Base-by-base conservation (phyloP, 1,284 basidiomycete genomes). In the Athelia psychrophila region DNA sequence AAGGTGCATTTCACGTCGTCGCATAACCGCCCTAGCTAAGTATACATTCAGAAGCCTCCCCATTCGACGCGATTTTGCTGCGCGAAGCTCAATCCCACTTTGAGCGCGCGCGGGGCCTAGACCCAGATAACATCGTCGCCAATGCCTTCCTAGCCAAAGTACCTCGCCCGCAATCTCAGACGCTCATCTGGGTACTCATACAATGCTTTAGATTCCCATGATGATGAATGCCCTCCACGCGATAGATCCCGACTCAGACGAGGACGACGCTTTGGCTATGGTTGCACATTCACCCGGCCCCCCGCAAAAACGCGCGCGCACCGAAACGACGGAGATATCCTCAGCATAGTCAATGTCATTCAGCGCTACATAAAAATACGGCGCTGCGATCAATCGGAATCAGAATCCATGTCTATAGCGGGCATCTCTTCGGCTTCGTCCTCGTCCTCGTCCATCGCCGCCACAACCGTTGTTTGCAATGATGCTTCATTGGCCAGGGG, bases 21-120 rank as follows among this genome's bases (percentile, higher is more conserved):
- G n/a, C n/a, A n/a, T n/a, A n/a, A n/a, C n/a, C n/a, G n/a, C n/a
- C n/a, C n/a, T n/a, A n/a, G n/a, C 27, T 30, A 13, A 30, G 6
- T 6, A 6, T 30, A 13, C 27, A 30, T 30, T 5, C 27, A 30
- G 27, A 5, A 6, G 6, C 27, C 27, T 5, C 13, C 27, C 13
- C 51, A 12, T 69, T 69, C 55, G 70, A 79, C 54, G 52, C 57
- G 15, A 64, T 61, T 22, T 67, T 77, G 18, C 56, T 88, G 6
- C 76, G 79, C 48, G 79, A 82, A 38, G 84, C 89, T 25, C 80
- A 80, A 59, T 68, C 75, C 6, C 83, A 87, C 63, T 75, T 91
- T 36, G 80, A 83, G 58, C 82, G 82, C 42, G 81, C 85, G 32
- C 74, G 73, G 55, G 59, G 66, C 2, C 65, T 91, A 40, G 85